Percentiles rank a stretch among this genome's conserved stretches.
Evolutionary conservation across 305 asterid species (phyloP).

Genomic region (Fraxinus dipetala): DNA sequence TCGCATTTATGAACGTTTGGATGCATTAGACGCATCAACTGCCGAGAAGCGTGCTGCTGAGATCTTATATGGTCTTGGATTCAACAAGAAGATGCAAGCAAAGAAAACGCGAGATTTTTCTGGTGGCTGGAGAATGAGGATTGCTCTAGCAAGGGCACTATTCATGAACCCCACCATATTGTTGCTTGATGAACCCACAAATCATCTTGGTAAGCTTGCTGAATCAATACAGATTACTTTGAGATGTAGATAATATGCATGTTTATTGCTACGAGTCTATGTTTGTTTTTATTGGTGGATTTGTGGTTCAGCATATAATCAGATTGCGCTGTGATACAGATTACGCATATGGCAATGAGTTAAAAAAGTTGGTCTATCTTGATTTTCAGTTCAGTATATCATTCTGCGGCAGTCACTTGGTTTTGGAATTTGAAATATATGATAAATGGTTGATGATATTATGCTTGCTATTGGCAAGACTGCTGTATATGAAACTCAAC

Average conservation of each 20-base stretch:
- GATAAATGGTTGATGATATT: neutral
- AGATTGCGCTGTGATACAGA: neutral
- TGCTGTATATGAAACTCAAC: slow-evolving; percentile 49
- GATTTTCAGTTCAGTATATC: neutral
- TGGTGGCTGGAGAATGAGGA: slow-evolving; percentile 99
- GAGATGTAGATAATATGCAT: neutral
- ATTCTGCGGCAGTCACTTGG: neutral
- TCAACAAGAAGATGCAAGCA: slow-evolving; percentile 80
- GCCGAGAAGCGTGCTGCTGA: slow-evolving; percentile 99
- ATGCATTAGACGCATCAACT: slow-evolving; percentile 82
- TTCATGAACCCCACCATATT: slow-evolving; percentile 93
- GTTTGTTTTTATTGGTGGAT: neutral
- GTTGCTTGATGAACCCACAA: slow-evolving; percentile 95
- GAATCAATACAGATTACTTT: neutral
- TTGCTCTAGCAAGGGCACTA: slow-evolving; percentile 93
- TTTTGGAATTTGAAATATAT: neutral
- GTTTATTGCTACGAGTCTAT: neutral
- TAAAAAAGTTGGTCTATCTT: neutral
- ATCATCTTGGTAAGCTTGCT: slow-evolving; percentile 80
- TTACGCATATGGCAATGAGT: neutral
- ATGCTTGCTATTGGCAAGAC: neutral
- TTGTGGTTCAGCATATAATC: neutral
- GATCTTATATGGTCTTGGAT: slow-evolving; percentile 87
- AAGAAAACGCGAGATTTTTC: slow-evolving; percentile 93
- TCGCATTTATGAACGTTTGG: slow-evolving; percentile 84